Base-by-base conservation (phyloP, 345 rosid species). In the Dipteronia sinensis region DNA sequence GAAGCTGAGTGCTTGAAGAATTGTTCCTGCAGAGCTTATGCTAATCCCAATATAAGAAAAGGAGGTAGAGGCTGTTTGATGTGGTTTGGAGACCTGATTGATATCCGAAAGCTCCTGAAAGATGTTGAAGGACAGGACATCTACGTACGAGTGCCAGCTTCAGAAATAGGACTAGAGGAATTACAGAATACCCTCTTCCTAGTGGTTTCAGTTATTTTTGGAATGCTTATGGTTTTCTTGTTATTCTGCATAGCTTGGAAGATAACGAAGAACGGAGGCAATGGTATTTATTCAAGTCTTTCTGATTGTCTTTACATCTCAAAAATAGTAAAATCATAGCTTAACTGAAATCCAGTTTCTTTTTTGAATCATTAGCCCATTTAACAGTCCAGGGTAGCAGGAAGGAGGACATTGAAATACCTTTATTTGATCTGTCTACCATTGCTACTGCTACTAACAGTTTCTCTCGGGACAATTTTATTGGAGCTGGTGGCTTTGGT, bases 401-500 rank as follows among this genome's bases (percentile, higher is more conserved):
- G 53, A 31, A 69, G 19, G 66, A 73, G 38, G 75, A 76, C 29
- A 29, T 76, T 9, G 83, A 85, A 38, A 46, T 83, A 46, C 80
- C 83, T 11, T 19, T 65, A 9, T 85, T 82, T 55, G 77, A 83
- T 63, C 76, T 83, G 11, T 25, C 34, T 46, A 72, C 73, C 6
- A 59, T 87, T 31, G 71, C 72, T 22, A 49, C 13, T 40, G 87
- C 89, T 2, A 85, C 87, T 0, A 16, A 77, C 53, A 66, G 76
- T 73, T 88, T 86, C 69, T 79, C 86, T 1, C 29, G 62, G 2
- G 46, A 53, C 1, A 88, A 86, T 66, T 76, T 59, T 44, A 55
- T 86, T 15, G 90, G 89, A 66, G 71, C 55, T 22, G 90, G 87
- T 15, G 90, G 88, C 27, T 86, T 83, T 67, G 87, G 88, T 17